Percentiles rank a stretch among this genome's conserved stretches.
phyloP scores from a whole-genome alignment of 2,329 filamentous ascomycete species.

The Trichoderma hamatum region DNA sequence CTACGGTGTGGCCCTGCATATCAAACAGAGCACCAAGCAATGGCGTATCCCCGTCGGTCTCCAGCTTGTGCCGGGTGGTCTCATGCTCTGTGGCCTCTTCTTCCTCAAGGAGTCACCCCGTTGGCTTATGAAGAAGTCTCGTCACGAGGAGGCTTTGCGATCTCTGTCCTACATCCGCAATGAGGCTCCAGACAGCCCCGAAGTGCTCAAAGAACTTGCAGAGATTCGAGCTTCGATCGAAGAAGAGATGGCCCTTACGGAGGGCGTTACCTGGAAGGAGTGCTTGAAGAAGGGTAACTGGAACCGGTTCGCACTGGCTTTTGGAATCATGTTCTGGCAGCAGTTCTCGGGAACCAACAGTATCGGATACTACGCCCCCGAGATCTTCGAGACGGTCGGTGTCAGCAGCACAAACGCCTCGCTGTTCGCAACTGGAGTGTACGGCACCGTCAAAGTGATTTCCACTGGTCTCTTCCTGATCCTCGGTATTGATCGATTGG shows the following conservation, averaged over 20 bases:
- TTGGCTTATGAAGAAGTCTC: constrained; percentile 67
- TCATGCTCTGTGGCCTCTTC: constrained; percentile 61
- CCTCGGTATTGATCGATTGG: constrained; percentile 38
- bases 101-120: constrained; percentile 68
- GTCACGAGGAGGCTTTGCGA: constrained; percentile 60
- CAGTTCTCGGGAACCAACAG: constrained; percentile 38
- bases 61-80: constrained; percentile 67
- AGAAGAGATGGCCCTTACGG: constrained; percentile 60
- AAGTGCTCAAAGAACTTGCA: constrained; percentile 71
- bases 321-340: constrained; percentile 29
- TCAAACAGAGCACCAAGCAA: constrained; percentile 52
- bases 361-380: constrained; percentile 39
- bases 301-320: constrained; percentile 24
- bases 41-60: constrained; percentile 69
- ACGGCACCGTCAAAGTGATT: constrained; percentile 36
- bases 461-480: constrained; percentile 49
- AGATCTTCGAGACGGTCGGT: constrained; percentile 38
- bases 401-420: constrained; percentile 31
- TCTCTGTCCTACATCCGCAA: constrained; percentile 68
- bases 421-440: constrained; percentile 38
- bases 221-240: constrained; percentile 56
- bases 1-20: constrained; percentile 60
- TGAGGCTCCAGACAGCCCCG: constrained; percentile 53
- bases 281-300: constrained; percentile 22
- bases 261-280: constrained; percentile 19